A percentile compares a stretch with the other conserved stretches of the same genome.
phyloP scores from a whole-genome alignment of 2,329 filamentous ascomycete species.

The Fusarium ambrosium region DNA sequence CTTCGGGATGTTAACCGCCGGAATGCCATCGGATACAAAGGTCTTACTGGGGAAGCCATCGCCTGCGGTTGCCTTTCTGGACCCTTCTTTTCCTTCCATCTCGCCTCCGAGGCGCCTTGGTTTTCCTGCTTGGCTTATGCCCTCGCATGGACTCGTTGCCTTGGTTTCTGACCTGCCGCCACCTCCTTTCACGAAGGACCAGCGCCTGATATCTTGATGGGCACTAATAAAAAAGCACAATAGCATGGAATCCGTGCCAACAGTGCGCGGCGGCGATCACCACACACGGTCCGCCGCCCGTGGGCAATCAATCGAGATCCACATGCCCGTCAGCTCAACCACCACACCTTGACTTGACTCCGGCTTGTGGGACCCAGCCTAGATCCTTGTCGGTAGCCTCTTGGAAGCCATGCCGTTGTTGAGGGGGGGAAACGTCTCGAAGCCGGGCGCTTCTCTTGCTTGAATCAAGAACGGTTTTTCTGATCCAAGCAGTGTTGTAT shows the following conservation, averaged over 20 bases:
- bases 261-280: constrained; percentile 42
- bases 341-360: constrained; percentile 36
- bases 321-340: constrained; percentile 42
- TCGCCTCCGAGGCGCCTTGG: constrained; percentile 23
- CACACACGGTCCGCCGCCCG: constrained; percentile 40
- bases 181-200: constrained; percentile 21
- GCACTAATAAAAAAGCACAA: constrained; percentile 12
- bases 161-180: constrained; percentile 21
- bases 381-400: constrained; percentile 36
- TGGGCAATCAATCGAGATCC: constrained; percentile 46
- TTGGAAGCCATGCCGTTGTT: constrained; percentile 24
- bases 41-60: constrained; percentile 3
- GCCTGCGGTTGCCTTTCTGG: constrained; percentile 9
- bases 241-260: constrained; percentile 11
- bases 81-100: constrained; percentile 22
- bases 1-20: constrained; percentile 8
- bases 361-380: constrained; percentile 41
- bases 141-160: constrained; percentile 5
- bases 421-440: constrained; percentile 8
- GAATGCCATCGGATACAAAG: constrained; percentile 10
- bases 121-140: constrained; percentile 12
- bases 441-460: constrained; percentile 6
- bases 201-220: constrained; percentile 19
- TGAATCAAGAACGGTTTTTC: constrained; percentile 12
- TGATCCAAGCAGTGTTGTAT: constrained; percentile 32